phyloP scores from a whole-genome alignment of 306 rosid species.

The Cucurbita ficifolia region DNA sequence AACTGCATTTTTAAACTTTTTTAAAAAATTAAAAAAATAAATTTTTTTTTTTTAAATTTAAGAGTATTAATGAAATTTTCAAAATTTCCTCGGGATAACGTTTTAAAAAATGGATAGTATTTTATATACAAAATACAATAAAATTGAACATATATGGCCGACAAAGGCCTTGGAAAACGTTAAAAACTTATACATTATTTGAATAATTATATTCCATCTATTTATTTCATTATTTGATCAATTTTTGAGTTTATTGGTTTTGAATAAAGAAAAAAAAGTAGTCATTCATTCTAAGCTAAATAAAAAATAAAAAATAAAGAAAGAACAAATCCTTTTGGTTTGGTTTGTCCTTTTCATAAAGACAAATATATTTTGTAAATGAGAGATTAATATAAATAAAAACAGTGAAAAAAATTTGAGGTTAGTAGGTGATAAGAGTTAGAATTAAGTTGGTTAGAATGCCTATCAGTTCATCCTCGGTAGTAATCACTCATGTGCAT shows the following conservation, averaged over 20 bases:
- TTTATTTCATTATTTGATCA: not conserved
- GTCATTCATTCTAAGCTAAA: not conserved
- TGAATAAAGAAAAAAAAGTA: not conserved
- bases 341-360: not conserved
- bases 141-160: not conserved
- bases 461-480: too few relatives aligned
- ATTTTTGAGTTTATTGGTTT: not conserved
- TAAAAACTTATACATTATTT: not conserved
- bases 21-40: too few relatives aligned
- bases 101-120: too few relatives aligned
- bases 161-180: not conserved
- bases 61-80: too few relatives aligned
- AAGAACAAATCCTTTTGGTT: not conserved
- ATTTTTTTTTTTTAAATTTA: too few relatives aligned
- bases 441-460: too few relatives aligned
- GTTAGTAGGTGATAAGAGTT: too few relatives aligned
- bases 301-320: not conserved
- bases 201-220: not conserved
- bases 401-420: too few relatives aligned
- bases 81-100: too few relatives aligned
- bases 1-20: too few relatives aligned
- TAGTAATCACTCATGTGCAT: too few relatives aligned
- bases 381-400: not conserved
- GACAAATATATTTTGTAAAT: not conserved
- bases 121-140: too few relatives aligned